These are phyloP conservation scores for Aphanomyces cochlioides DNA, from an alignment of 352 stramenopile species.

Conservation along the genomic window DNA sequence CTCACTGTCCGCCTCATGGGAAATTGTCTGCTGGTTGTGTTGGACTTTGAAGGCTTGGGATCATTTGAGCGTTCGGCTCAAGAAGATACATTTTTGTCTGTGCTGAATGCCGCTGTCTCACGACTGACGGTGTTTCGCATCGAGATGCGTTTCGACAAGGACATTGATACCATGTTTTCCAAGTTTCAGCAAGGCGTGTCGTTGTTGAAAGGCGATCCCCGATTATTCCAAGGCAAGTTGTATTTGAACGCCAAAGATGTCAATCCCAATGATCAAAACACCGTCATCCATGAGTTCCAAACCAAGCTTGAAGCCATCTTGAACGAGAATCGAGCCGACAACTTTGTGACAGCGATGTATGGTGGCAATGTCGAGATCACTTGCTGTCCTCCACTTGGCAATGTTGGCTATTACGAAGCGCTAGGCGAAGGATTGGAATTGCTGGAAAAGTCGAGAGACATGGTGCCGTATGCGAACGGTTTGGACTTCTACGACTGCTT, in stretches of 20 bases:
- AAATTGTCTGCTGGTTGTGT: slow-evolving; percentile 54
- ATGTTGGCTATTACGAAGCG: slow-evolving; percentile 58
- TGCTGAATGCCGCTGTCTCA: slow-evolving; percentile 65
- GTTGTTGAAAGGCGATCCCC: slow-evolving; percentile 55
- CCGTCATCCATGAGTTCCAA: slow-evolving; percentile 50
- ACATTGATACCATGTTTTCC: slow-evolving; percentile 60
- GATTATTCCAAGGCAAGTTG: slow-evolving; percentile 54
- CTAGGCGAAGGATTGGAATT: slow-evolving; percentile 41
- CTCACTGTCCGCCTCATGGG: slow-evolving; percentile 19
- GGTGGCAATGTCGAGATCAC: slow-evolving; percentile 54
- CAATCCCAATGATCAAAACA: slow-evolving; percentile 56
- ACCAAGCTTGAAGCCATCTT: slow-evolving; percentile 47
- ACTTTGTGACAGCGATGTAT: slow-evolving; percentile 67
- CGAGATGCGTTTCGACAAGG: slow-evolving; percentile 75
- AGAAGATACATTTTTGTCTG: slow-evolving; percentile 69
- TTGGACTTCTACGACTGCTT: slow-evolving; percentile 65
- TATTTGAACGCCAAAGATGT: slow-evolving; percentile 80
- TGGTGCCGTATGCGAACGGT: slow-evolving; percentile 45
- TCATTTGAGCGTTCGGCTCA: slow-evolving; percentile 72
- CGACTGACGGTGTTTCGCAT: slow-evolving; percentile 79
- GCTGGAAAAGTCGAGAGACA: slow-evolving; percentile 38
- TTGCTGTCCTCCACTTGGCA: slow-evolving; percentile 64
- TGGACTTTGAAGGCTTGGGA: slow-evolving; percentile 72
- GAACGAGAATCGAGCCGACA: slow-evolving; percentile 49
- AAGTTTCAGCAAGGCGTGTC: slow-evolving; percentile 67